These are phyloP conservation scores for Sarocladium kiliense DNA, from an alignment of 2,329 filamentous ascomycete species.

Conservation along the genomic window DNA sequence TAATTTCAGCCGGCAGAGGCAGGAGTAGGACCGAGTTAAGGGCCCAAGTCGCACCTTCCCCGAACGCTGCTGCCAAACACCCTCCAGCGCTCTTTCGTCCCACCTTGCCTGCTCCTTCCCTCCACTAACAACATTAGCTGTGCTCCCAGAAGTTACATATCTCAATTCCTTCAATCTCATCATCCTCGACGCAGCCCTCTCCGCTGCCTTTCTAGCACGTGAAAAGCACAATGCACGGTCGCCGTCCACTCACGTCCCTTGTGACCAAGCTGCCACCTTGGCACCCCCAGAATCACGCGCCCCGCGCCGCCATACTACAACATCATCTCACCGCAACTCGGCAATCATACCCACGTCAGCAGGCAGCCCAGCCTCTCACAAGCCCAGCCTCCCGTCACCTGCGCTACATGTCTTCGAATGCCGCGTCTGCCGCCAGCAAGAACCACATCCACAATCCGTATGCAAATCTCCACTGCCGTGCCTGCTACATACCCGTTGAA, in stretches of 20 bases:
- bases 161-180: background rate
- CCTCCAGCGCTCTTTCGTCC: constrained; percentile 14
- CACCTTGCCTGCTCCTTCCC: constrained; percentile 9
- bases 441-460: constrained; percentile 10
- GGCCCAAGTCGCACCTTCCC: background rate
- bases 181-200: background rate
- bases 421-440: background rate
- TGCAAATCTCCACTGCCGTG: background rate
- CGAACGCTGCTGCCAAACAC: too few relatives aligned
- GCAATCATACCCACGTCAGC: background rate
- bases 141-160: background rate
- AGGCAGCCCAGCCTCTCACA: background rate
- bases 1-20: background rate
- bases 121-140: background rate
- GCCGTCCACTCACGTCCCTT: background rate
- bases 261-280: constrained; percentile 2
- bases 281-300: constrained; percentile 2
- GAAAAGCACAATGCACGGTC: background rate
- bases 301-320: background rate
- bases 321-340: constrained; percentile 8
- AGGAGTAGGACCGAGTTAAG: background rate
- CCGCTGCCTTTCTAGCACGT: background rate
- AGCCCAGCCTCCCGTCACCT: background rate
- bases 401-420: constrained; percentile 8
- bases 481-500: background rate